Percentiles rank a stretch among this genome's conserved stretches.
phyloP scores from a whole-genome alignment of 768 basidiomycete species.

The Boletales sp. region DNA sequence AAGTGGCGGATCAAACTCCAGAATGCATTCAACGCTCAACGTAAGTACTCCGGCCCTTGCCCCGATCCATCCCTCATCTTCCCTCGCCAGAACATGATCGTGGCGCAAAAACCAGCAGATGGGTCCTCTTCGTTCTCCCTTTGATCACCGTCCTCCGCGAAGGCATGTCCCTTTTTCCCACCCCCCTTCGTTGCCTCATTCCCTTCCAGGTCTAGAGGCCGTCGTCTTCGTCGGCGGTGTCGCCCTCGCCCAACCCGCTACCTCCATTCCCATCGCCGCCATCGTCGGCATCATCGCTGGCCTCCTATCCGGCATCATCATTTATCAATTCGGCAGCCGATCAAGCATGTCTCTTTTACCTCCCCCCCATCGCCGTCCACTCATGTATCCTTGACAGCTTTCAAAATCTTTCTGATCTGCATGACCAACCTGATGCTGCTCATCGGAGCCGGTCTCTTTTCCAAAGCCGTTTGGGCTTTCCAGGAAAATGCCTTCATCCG shows the following conservation, averaged over 20 bases:
- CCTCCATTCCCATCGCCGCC: slow-evolving; percentile 86
- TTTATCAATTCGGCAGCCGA: slow-evolving; percentile 78
- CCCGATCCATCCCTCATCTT: background rate
- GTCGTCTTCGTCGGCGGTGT: slow-evolving; percentile 95
- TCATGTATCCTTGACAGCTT: slow-evolving; percentile 37
- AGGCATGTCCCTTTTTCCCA: slow-evolving; percentile 41
- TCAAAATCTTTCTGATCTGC: slow-evolving; percentile 82
- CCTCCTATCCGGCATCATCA: slow-evolving; percentile 64
- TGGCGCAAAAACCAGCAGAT: slow-evolving; percentile 59
- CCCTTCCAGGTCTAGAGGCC: slow-evolving; percentile 69
- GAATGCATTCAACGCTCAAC: slow-evolving; percentile 62
- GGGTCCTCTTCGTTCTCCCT: slow-evolving; percentile 87
- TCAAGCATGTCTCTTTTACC: slow-evolving; percentile 45
- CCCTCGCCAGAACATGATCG: slow-evolving; percentile 40
- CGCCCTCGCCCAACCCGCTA: slow-evolving; percentile 76
- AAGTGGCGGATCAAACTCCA: slow-evolving; percentile 92
- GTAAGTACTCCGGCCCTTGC: slow-evolving; percentile 32
- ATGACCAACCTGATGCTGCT: slow-evolving; percentile 93
- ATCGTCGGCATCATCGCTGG: slow-evolving; percentile 84
- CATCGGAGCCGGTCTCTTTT: slow-evolving; percentile 92
- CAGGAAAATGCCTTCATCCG: slow-evolving; percentile 62
- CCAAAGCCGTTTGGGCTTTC: slow-evolving; percentile 71
- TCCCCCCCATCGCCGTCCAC: background rate
- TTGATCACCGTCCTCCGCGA: slow-evolving; percentile 91
- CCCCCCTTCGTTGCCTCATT: background rate